These are phyloP conservation scores for Amanita rimosa DNA, from an alignment of 768 basidiomycete species.

Conservation along the genomic window DNA sequence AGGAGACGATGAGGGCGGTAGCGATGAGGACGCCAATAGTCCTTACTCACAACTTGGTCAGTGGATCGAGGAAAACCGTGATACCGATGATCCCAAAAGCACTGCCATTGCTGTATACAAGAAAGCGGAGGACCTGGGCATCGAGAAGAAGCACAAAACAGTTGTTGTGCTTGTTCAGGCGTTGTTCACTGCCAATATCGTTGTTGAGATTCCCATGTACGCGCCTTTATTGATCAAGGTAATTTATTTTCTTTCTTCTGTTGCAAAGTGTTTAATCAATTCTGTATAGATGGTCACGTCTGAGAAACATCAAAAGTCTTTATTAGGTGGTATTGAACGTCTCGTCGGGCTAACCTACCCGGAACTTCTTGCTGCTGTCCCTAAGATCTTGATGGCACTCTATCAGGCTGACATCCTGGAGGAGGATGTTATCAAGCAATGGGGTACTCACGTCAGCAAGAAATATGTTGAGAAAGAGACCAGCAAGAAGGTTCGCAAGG, in stretches of 20 bases:
- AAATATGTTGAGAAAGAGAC: constrained; percentile 94
- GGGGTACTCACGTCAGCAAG: constrained; percentile 95
- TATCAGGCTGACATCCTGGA: constrained; percentile 91
- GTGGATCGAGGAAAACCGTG: constrained; percentile 74
- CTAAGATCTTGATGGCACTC: constrained; percentile 88
- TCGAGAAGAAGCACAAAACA: constrained; percentile 92
- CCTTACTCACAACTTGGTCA: constrained; percentile 76
- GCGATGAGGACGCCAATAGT: constrained; percentile 78
- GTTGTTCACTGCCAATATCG: constrained; percentile 67
- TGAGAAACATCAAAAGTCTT: constrained; percentile 92
- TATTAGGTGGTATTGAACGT: constrained; percentile 90
- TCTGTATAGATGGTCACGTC: constrained; percentile 64
- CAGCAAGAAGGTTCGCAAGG: constrained; percentile 93
- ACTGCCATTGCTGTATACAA: constrained; percentile 66
- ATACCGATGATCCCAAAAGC: constrained; percentile 33
- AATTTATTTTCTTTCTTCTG: neutral
- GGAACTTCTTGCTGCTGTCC: constrained; percentile 58
- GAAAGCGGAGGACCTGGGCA: constrained; percentile 83
- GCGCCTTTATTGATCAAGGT: constrained; percentile 71
- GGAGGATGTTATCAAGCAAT: constrained; percentile 80
- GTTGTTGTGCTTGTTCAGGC: constrained; percentile 74
- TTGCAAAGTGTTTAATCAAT: constrained; percentile 6
- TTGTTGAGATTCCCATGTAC: constrained; percentile 54
- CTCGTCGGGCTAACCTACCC: constrained; percentile 66
- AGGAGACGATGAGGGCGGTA: constrained; percentile 80